phyloP scores from a whole-genome alignment of 169 alveolate genomes.

The Perkinsus marinus region DNA sequence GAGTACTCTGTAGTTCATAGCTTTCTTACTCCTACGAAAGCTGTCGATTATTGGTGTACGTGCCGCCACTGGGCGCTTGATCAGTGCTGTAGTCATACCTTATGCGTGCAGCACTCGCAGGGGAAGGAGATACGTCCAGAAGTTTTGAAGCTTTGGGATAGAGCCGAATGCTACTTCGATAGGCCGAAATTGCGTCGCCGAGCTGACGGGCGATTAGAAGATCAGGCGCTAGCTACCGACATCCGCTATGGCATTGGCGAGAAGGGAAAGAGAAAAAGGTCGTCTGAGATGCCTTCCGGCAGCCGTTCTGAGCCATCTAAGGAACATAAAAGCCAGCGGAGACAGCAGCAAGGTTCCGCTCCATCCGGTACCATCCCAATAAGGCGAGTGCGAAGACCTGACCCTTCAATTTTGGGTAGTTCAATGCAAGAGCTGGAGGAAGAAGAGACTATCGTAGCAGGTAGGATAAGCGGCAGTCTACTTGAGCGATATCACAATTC shows the following conservation, averaged over 20 bases:
- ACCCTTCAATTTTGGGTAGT: too few species aligned
- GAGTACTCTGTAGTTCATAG: background rate
- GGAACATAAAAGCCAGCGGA: too few species aligned
- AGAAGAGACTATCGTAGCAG: too few species aligned
- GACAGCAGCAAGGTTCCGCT: too few species aligned
- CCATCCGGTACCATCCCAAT: too few species aligned
- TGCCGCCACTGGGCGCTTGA: background rate
- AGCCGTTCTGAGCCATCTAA: too few species aligned
- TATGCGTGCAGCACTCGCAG: background rate
- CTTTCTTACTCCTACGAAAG: too few species aligned
- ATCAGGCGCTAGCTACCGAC: background rate
- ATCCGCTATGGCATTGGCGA: background rate
- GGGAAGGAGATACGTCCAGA: background rate
- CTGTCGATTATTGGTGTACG: background rate
- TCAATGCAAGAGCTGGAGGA: too few species aligned
- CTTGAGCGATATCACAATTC: too few species aligned
- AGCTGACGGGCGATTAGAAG: background rate
- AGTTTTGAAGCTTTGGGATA: background rate
- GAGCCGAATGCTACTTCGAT: background rate
- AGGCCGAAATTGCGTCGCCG: background rate
- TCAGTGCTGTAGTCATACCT: background rate
- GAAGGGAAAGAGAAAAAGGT: background rate
- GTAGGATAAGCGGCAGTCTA: too few species aligned
- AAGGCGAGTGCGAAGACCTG: too few species aligned
- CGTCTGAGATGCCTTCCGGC: background rate